phyloP scores from a whole-genome alignment of 768 basidiomycete species.

The Tylopilus intermedius region DNA sequence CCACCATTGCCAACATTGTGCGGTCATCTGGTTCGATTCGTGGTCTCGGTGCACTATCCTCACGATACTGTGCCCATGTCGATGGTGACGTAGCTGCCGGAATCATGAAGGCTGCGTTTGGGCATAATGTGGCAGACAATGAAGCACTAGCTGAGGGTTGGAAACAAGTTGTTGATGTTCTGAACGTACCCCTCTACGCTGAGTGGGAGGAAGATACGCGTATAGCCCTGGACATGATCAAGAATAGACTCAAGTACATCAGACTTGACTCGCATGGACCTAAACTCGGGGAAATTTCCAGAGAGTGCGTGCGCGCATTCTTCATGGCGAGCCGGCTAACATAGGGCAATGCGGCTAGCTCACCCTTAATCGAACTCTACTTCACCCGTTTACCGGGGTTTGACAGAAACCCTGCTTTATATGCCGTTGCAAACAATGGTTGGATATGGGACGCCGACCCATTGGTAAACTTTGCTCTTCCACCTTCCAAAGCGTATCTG shows the following conservation, averaged over 20 bases:
- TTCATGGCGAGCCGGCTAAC: slow-evolving; percentile 7
- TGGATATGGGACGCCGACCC: slow-evolving; percentile 99
- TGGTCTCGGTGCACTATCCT: slow-evolving; percentile 56
- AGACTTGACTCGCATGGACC: slow-evolving; percentile 82
- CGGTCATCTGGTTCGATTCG: slow-evolving; percentile 50
- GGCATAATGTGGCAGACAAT: slow-evolving; percentile 39
- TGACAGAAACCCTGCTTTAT: slow-evolving; percentile 47
- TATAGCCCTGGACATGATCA: slow-evolving; percentile 68
- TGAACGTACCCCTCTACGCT: slow-evolving; percentile 85
- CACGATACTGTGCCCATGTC: slow-evolving; percentile 64
- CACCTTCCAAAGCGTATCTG: slow-evolving; percentile 90
- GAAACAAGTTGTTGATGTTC: slow-evolving; percentile 71
- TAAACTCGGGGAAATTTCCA: slow-evolving; percentile 72
- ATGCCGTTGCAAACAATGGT: slow-evolving; percentile 93
- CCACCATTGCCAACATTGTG: slow-evolving; percentile 63
- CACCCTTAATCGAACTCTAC: slow-evolving; percentile 84
- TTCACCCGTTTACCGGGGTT: slow-evolving; percentile 78
- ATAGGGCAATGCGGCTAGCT: slow-evolving; percentile 38
- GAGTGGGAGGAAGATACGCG: slow-evolving; percentile 84
- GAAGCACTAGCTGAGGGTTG: slow-evolving; percentile 66
- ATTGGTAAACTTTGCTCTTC: slow-evolving; percentile 86
- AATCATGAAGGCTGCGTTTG: slow-evolving; percentile 65
- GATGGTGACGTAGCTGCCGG: slow-evolving; percentile 65
- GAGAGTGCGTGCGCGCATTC: slow-evolving; percentile 46
- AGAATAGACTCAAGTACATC: slow-evolving; percentile 72